Percentiles rank a stretch among this genome's conserved stretches.
Evolutionary conservation across 2,329 filamentous ascomycete species (phyloP).

Genomic region (Stagonosporopsis rhizophila): DNA sequence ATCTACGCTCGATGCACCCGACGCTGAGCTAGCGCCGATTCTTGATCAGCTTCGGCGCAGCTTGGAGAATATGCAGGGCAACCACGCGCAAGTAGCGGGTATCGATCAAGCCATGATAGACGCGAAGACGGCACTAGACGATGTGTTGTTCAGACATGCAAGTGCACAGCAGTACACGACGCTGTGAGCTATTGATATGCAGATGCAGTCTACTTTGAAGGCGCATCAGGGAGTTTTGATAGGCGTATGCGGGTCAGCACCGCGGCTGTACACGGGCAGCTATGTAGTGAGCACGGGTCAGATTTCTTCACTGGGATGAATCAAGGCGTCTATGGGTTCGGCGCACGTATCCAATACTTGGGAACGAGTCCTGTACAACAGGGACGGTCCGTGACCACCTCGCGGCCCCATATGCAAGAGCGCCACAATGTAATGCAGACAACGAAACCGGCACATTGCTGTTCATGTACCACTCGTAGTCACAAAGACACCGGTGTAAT

Average conservation of each 20-base stretch:
- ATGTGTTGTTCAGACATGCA: constrained; percentile 44
- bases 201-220: constrained; percentile 30
- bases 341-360: constrained; percentile 34
- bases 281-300: constrained; percentile 26
- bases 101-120: constrained; percentile 40
- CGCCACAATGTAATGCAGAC: constrained; percentile 2
- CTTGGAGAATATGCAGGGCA: constrained; percentile 49
- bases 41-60: constrained; percentile 49
- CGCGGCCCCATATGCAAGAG: background rate
- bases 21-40: constrained; percentile 43
- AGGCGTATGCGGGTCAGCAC: constrained; percentile 29
- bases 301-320: constrained; percentile 22
- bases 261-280: background rate
- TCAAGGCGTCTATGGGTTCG: constrained; percentile 27
- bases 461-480: constrained; percentile 5
- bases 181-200: constrained; percentile 42
- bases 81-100: constrained; percentile 47
- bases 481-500: constrained; percentile 28
- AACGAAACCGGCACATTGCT: background rate
- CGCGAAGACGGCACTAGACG: constrained; percentile 44
- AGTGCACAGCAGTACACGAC: constrained; percentile 42
- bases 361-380: constrained; percentile 17
- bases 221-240: constrained; percentile 24
- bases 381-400: constrained; percentile 16
- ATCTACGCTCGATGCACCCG: constrained; percentile 37